A percentile compares a stretch with the other conserved stretches of the same genome.
Evolutionary conservation across 306 rosid genomes (phyloP).

Genomic region (Trifolium repens): DNA sequence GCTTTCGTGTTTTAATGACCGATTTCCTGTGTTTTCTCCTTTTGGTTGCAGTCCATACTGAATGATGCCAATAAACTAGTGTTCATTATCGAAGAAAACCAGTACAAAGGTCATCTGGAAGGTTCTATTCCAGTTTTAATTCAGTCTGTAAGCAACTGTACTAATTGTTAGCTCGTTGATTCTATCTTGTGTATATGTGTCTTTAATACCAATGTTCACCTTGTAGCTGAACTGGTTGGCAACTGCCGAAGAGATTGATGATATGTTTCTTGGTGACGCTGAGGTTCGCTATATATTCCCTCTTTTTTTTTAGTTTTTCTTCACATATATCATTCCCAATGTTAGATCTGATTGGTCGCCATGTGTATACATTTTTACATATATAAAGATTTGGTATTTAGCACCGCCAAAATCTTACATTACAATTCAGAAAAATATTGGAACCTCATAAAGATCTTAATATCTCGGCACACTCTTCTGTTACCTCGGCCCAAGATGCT

Average conservation of each 20-base stretch:
- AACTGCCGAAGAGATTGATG: constrained; percentile 88
- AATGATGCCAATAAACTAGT: constrained; percentile 65
- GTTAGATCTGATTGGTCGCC: background rate
- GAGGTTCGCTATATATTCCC: constrained; percentile 56
- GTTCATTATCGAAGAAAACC: constrained; percentile 70
- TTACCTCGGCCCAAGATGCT: no score
- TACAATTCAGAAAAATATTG: no score
- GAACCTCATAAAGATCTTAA: no score
- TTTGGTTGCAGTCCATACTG: constrained; percentile 63
- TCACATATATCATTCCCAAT: background rate
- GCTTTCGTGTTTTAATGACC: constrained; percentile 18
- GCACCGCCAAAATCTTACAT: no score
- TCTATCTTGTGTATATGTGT: constrained; percentile 26
- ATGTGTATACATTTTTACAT: no score
- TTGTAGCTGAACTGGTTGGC: constrained; percentile 80
- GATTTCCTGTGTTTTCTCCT: background rate
- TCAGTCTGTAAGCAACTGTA: constrained; percentile 72
- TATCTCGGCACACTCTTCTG: no score
- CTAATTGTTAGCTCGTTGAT: constrained; percentile 36
- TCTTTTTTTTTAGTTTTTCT: background rate
- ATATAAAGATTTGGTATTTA: constrained; percentile 19
- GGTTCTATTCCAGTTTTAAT: constrained; percentile 89
- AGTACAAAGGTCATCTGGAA: constrained; percentile 72
- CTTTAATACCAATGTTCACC: constrained; percentile 42
- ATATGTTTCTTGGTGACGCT: constrained; percentile 84